Base-by-base conservation (phyloP, 306 rosid species). In the Cicer judaicum region DNA sequence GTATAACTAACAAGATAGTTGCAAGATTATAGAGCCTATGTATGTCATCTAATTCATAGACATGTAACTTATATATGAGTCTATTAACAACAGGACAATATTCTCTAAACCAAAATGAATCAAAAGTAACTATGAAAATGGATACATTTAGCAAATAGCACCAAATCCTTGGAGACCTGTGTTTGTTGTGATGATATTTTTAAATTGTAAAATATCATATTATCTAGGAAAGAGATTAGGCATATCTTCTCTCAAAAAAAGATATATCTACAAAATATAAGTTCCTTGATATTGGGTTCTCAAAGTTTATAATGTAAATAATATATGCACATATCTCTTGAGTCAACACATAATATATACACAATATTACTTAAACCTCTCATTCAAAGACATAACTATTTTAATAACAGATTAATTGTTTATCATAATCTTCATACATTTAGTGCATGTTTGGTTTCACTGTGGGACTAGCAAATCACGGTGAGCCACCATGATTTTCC, bases 271-370 rank as follows among this genome's bases (percentile, higher is more conserved):
- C 36, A 29, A 29, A 29, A 29, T 0, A 29, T 29, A 29, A 29
- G 36, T 29, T 29, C 36, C 36, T 29, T 29, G 21, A 18, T 19
- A 55, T 18, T 59, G 16, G 65, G 65, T 59, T 59, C 16, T 16
- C 64, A 59, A 59, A 59, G 43, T 29, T 59, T 59, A 29, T 29
- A 59, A 34, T 59, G 40, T 56, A 56, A 8, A 56, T 56, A 1
- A 56, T 56, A 56, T 10, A 34, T 12, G 13, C 13, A 10, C 36
- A 29, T 34, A 59, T 1, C 11, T 34, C 42, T 60, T 60, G 41
- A 59, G 10, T 38, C 65, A 57, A 57, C 64, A 24, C 39, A 59
- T 59, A 34, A 59, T 29, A 29, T 29, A 29, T 29, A 29, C 34
- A 0, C 34, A 29, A 29, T 29, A 29, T 59, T 12, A 34, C 0